Base-by-base conservation (phyloP, 1,284 basidiomycete species). In the Afroboletus lepidellus region DNA sequence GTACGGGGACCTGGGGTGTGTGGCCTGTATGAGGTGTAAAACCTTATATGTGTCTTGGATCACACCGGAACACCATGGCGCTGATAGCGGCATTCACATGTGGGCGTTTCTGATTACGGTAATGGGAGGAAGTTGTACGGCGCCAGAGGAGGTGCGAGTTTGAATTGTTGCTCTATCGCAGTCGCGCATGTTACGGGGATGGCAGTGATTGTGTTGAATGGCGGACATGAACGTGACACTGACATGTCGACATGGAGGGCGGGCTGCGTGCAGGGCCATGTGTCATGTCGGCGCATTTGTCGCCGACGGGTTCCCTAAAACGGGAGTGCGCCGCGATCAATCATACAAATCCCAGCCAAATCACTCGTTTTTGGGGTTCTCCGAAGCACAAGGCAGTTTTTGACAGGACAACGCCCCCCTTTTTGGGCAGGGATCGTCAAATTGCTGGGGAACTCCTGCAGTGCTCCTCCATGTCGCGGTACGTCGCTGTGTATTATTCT, bases 71-170 rank as follows among this genome's bases (percentile, higher is more conserved):
- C 44, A 50, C 51, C 53, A 60, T 52, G 59, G 55, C 59, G 60
- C 44, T 57, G 60, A 63, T 57, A 46, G 55, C 67, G 67, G 69
- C 67, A 64, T 71, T 65, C 66, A 69, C 66, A 71, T 67, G 69
- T 55, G 60, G 21, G 57, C 52, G 53, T 70, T 70, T 53, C 60
- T 67, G 46, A 69, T 67, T 71, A 67, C 67, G 69, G 60, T 43
- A 58, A 41, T 45, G 51, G 53, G 55, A 61, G 65, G 64, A 48
- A 38, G 65, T 62, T 66, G 54, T 66, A 70, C 63, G 62, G 65
- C 63, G 59, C 42, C 58, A 43, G 43, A 53, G 47, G 50, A 51
- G n/a, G 27, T 16, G 56, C 50, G 53, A 23, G 49, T 41, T 43
- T 60, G 61, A 66, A 59, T 54, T 58, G 62, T 32, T 30, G 46